Conservation (phyloP, 1,139 yeast species). For the Lodderomyces parapsilosis region DNA sequence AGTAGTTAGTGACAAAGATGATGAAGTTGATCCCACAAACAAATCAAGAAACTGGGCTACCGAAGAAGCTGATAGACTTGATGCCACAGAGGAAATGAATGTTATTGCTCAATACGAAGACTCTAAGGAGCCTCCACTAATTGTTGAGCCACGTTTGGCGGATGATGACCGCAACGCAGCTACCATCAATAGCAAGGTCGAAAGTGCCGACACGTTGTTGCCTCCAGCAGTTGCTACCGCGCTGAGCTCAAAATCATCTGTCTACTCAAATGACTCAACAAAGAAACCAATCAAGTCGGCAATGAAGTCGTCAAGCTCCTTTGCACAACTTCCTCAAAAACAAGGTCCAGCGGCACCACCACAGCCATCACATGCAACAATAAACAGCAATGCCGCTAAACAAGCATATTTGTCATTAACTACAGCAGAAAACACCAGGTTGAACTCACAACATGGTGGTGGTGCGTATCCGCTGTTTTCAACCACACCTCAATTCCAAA, state of each 20-base stretch:
- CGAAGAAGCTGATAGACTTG: conserved; percentile 11
- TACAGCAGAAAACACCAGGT: conserved; percentile 75
- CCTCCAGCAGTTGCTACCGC: conserved; percentile 14
- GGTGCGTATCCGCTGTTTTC: conserved; percentile 15
- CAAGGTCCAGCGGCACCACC: conserved; percentile 6
- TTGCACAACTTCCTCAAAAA: conserved; percentile 13
- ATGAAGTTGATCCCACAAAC: background rate
- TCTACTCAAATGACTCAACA: conserved; percentile 30
- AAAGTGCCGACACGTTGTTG: conserved; percentile 17
- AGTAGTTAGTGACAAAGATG: background rate
- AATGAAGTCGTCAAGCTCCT: conserved; percentile 48
- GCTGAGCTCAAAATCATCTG: conserved; percentile 31
- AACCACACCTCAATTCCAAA: conserved; percentile 9
- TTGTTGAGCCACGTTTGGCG: conserved; percentile 22
- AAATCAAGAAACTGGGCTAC: conserved; percentile 6
- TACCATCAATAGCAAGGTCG: conserved; percentile 4
- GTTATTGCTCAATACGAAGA: conserved; percentile 24
- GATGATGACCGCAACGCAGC: conserved; percentile 6
- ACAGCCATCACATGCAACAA: conserved; percentile 8
- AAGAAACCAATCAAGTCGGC: conserved; percentile 62
- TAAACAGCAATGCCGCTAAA: conserved; percentile 46
- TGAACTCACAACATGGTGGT: conserved; percentile 52
- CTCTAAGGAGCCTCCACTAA: conserved; percentile 28
- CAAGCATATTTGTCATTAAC: conserved; percentile 66
- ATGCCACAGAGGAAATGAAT: conserved; percentile 19